Evolutionary conservation across 164 flowering plant genomes (phyloP), one percentile per base, ranked within the genome.

Genomic region (Euptelea pleiosperma): DNA sequence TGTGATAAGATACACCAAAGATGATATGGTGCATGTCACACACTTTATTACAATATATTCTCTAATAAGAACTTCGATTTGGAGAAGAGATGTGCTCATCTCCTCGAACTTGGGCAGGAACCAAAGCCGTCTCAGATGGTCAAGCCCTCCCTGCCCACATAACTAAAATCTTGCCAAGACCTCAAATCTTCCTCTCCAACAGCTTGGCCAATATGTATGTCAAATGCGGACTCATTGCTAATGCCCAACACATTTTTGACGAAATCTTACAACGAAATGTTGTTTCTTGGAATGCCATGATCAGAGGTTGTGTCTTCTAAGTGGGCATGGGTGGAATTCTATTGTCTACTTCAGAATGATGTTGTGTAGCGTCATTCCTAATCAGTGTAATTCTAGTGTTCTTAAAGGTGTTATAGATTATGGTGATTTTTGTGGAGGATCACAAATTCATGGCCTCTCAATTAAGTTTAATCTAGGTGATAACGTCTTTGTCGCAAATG

Each of bases 241-340:
- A 63, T 39, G 67, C 61, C n/a, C 22, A 18, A 10, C 22, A 8
- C 0, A 16, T 63, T 28, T 63, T 63, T 10, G 66, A 43, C 37
- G 60, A 55, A 37, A 55, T 63, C 21, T 2, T 28, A 11, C 39
- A 47, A 28, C 52, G 44, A 37, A 61, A 63, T 56, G 39, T 55
- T 36, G 55, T 63, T 29, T 55, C 67, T 26, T 63, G 67, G 67
- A 63, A 63, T 37, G 56, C 47, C 16, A 24, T 63, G 52, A 63
- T 63, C 1, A 14, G 35, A 15, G 66, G 66, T 24, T n/a, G n/a
- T 46, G 14, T 39, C 21, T 46, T 18, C 40, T 15, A 14, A 25
- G 31, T 55, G 61, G 61, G 28, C 37, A 35, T 4, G 4, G 3
- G 1, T n/a, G 25, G 26, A 18, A 21, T 9, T 53, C 61, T 46